These are phyloP conservation scores for Malassezia japonica DNA, from an alignment of 1,284 basidiomycete species.

Conservation along the genomic window DNA sequence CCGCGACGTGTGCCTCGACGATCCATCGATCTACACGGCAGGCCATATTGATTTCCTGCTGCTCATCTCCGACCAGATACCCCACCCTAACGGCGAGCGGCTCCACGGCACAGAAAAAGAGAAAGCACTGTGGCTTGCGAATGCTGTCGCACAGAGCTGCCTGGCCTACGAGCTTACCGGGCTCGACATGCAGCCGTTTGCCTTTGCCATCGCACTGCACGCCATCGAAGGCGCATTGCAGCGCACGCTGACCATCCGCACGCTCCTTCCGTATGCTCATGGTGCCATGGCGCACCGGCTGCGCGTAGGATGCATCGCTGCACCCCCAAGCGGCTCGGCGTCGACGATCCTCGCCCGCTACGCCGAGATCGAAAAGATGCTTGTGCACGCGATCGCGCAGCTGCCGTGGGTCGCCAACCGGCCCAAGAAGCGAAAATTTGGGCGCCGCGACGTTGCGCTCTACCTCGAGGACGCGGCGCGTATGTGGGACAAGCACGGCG, in stretches of 20 bases:
- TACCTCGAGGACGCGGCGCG: neutral
- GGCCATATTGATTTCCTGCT: neutral
- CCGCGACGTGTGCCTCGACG: neutral
- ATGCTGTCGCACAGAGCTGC: neutral
- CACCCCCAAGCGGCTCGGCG: neutral
- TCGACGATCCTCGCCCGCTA: conserved; percentile 14
- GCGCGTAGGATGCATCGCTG: neutral
- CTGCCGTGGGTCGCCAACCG: conserved; percentile 13
- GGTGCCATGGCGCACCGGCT: neutral
- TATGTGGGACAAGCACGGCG: neutral
- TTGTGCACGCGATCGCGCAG: neutral
- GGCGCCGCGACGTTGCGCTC: neutral
- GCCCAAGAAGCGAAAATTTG: neutral
- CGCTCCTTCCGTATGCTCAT: neutral
- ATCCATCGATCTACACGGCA: conserved; percentile 5
- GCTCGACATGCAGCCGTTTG: conserved; percentile 9
- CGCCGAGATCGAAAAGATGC: conserved; percentile 13
- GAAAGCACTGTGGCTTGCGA: neutral
- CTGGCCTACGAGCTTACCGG: neutral
- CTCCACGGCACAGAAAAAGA: neutral
- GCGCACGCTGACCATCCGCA: neutral
- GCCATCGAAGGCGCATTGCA: conserved; percentile 7
- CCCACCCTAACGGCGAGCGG: neutral
- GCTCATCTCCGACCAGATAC: neutral
- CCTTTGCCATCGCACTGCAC: conserved; percentile 16